Percentiles rank a stretch among this genome's conserved stretches.
phyloP scores from a whole-genome alignment of 1,284 basidiomycete species.

The Puccinia sorghi region DNA sequence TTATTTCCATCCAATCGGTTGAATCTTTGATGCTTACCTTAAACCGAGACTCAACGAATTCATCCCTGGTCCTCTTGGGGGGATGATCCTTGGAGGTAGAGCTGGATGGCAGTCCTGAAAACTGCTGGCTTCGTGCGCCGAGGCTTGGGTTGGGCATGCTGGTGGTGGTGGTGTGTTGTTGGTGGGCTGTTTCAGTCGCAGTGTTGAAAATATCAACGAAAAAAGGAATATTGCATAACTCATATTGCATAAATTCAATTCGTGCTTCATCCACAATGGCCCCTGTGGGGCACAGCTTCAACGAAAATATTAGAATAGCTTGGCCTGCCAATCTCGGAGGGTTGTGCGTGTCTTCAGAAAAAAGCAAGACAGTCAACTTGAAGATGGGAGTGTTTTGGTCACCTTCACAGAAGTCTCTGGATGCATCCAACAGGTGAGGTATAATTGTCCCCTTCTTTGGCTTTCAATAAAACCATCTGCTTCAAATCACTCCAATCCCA shows the following conservation, averaged over 20 bases:
- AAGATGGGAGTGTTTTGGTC: no score
- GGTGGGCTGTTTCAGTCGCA: not conserved
- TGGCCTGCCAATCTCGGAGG: no score
- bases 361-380: no score
- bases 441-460: no score
- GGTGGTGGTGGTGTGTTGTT: not conserved
- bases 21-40: constrained; percentile 13
- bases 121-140: constrained; percentile 21
- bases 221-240: constrained; percentile 4
- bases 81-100: constrained; percentile 2
- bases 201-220: not conserved
- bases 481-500: no score
- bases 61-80: constrained; percentile 28
- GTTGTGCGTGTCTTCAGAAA: no score
- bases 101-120: constrained; percentile 6
- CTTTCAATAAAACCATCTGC: no score
- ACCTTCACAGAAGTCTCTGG: no score
- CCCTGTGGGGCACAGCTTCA: no score
- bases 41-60: constrained; percentile 38
- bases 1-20: not conserved
- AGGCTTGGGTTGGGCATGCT: constrained; percentile 12
- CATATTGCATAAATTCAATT: not conserved
- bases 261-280: no score
- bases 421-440: no score
- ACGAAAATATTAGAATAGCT: no score